A percentile compares a stretch with the other conserved stretches of the same genome.
phyloP scores from a whole-genome alignment of 306 rosid species.

The Vigna angularis region DNA sequence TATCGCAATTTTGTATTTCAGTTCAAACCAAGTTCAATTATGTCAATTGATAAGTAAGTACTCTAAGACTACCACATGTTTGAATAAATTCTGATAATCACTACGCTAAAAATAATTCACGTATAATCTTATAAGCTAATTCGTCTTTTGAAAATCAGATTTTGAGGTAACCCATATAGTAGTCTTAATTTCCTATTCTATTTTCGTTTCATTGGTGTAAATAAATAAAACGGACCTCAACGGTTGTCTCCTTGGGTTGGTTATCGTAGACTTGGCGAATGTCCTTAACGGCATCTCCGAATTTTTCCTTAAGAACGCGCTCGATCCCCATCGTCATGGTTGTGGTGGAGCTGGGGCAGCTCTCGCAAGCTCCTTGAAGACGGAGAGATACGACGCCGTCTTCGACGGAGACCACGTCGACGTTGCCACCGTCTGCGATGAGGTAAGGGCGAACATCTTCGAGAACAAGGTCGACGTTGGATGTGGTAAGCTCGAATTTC shows the following conservation, averaged over 20 bases:
- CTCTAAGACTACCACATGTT: too few species aligned
- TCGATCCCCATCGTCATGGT: conserved; percentile 99
- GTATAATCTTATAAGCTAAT: too few species aligned
- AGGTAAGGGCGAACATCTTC: conserved; percentile 96
- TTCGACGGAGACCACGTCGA: conserved; percentile 81
- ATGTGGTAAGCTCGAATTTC: conserved; percentile 70
- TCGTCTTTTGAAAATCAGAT: too few species aligned
- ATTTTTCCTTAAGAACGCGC: conserved; percentile 89
- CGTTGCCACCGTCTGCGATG: conserved; percentile 93
- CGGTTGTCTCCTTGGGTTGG: conserved; percentile 56
- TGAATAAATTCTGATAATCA: too few species aligned
- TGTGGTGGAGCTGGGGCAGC: conserved; percentile 96
- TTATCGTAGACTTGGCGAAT: conserved; percentile 71
- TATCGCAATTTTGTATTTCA: neutral
- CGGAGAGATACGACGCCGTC: conserved; percentile 87
- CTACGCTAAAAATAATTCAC: too few species aligned
- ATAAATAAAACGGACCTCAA: conserved; percentile 54
- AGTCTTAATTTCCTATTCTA: too few species aligned
- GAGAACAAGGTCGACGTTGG: conserved; percentile 86
- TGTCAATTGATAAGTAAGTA: too few species aligned
- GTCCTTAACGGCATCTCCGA: conserved; percentile 80
- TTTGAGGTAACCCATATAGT: too few species aligned
- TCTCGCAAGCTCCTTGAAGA: conserved; percentile 93
- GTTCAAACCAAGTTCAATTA: neutral
- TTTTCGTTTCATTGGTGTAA: neutral